phyloP scores from a whole-genome alignment of 23 red algal species.

The Pyropia haitanensis region DNA sequence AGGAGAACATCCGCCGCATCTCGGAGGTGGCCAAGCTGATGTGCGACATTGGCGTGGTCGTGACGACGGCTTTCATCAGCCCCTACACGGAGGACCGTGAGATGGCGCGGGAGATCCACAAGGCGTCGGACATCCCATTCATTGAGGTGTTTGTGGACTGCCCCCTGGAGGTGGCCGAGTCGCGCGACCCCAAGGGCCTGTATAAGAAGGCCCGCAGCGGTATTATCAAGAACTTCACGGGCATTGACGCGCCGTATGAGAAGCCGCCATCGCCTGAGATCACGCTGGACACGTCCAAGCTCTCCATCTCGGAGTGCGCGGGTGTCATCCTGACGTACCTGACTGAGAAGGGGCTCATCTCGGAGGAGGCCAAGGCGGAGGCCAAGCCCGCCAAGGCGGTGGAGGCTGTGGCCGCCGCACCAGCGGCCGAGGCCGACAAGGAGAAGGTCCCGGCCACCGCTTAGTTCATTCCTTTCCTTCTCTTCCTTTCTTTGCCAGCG shows the following conservation, averaged over 20 bases:
- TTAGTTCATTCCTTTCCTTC: too few species aligned
- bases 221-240: slow-evolving; percentile 90
- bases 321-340: slow-evolving; percentile 52
- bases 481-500: too few species aligned
- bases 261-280: slow-evolving; percentile 67
- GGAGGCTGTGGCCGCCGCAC: too few species aligned
- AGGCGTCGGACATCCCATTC: slow-evolving; percentile 74
- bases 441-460: too few species aligned
- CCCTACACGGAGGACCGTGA: slow-evolving; percentile 84
- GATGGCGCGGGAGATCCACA: slow-evolving; percentile 71
- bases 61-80: slow-evolving; percentile 78
- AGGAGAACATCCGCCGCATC: slow-evolving; percentile 96
- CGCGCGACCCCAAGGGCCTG: slow-evolving; percentile 96
- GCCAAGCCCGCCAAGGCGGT: too few species aligned
- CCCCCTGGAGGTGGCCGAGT: slow-evolving; percentile 80
- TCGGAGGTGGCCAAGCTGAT: slow-evolving; percentile 90
- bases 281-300: slow-evolving; percentile 65
- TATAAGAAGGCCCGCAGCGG: slow-evolving; percentile 97
- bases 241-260: slow-evolving; percentile 95
- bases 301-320: slow-evolving; percentile 63
- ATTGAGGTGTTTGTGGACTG: slow-evolving; percentile 87
- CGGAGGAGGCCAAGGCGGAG: too few species aligned
- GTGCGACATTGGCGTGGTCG: slow-evolving; percentile 83
- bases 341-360: slow-evolving; percentile 19
- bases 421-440: too few species aligned